Base-by-base conservation (phyloP, 345 rosid species). In the Eucalyptus cladocalyx region DNA sequence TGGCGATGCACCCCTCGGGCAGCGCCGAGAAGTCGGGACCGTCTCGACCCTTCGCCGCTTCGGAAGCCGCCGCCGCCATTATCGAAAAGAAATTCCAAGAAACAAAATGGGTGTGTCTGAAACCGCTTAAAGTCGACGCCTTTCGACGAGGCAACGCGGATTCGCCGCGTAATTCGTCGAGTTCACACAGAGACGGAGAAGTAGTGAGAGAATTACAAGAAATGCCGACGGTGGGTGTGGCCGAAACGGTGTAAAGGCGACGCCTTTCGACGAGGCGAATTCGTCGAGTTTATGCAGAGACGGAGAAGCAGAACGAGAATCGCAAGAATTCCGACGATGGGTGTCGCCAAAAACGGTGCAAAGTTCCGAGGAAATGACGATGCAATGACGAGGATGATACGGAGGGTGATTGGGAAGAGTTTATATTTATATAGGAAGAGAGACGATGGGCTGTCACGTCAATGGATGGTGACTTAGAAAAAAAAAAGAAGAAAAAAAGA, bases 1-100 rank as follows among this genome's bases (percentile, higher is more conserved):
- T 56, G 15, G 90, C 91, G 7, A 90, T 40, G 89, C 91, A 89
- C 24, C 62, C 89, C 2, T 87, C 89, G 11, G 89, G 91, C 88
- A 90, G 87, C 67, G 11, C 87, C 19, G 87, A 21, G 65, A 87
- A 37, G 48, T 12, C 88, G 17, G 53, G 56, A n/a, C 83, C 87
- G 40, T 32, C 72, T 18, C 47, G 40, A 49, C 47, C 54, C 15
- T 17, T 17, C 32, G 11, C 58, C 58, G 8, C 30, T 0, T 50
- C 53, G 53, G 53, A 50, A 0, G 51, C 3, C 30, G 54, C 53
- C 54, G 26, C 42, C 42, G 37, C 34, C 47, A 21, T 76, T 42
- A 69, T 69, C 24, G 47, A 43, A 21, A 21, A 4, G 56, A 37
- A 76, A 43, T 11, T 43, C 83, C 12, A 37, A 76, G 58, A 19